Percentiles rank a stretch among this genome's conserved stretches.
Conservation (phyloP, 495 filamentous ascomycete species). For the Podospora fimiseda region DNA sequence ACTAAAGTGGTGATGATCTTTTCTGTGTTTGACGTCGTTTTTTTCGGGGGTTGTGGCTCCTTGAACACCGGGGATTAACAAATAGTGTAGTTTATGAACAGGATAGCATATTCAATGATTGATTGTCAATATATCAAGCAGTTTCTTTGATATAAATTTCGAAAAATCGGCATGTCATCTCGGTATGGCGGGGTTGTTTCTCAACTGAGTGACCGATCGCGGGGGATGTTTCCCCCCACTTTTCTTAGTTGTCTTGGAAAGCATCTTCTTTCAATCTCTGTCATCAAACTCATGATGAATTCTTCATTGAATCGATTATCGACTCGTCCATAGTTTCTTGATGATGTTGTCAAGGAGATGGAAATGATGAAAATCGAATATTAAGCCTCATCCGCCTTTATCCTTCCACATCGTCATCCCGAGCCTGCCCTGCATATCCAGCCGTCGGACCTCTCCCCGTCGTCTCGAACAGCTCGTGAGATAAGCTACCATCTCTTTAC, state of each 20-base stretch:
- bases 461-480: too few relatives aligned
- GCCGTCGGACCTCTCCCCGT: too few relatives aligned
- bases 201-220: not conserved
- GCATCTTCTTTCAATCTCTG: not conserved
- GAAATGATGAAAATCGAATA: too few relatives aligned
- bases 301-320: too few relatives aligned
- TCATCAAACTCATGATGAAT: not conserved
- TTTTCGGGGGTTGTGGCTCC: not conserved
- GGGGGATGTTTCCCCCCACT: not conserved
- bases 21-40: constrained; percentile 4
- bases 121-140: not conserved
- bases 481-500: not conserved
- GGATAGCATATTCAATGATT: not conserved
- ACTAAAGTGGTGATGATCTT: not conserved
- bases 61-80: too few relatives aligned
- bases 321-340: too few relatives aligned
- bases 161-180: not conserved
- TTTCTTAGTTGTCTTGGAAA: not conserved
- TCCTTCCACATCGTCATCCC: not conserved
- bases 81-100: too few relatives aligned
- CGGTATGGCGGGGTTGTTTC: not conserved
- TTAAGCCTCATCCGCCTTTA: too few relatives aligned
- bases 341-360: too few relatives aligned
- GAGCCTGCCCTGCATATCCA: too few relatives aligned
- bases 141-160: too few relatives aligned